Base-by-base conservation (phyloP, 805 yeast species). In the Spathaspora arborariae region DNA sequence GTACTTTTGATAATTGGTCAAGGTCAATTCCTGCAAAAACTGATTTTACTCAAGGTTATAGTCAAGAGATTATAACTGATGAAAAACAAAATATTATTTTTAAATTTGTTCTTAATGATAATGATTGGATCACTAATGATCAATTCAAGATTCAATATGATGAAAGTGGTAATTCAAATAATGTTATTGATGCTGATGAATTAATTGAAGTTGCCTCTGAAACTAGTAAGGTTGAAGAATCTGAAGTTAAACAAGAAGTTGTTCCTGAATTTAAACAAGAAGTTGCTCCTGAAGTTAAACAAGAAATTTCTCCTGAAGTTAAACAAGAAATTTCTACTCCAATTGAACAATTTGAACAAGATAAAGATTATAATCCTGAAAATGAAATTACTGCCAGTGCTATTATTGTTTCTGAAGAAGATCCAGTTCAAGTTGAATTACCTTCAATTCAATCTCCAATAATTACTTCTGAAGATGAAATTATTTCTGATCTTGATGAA, bases 1-100 rank as follows among this genome's bases (percentile, higher is more conserved):
- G 77, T 5, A 62, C 56, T 51, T 72, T 72, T 52, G 75, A 71
- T 50, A 53, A 64, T 46, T 72, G 77, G 77, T 47, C 64, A 10
- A 55, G 57, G 45, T 46, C 57, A 15, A 56, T 56, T n/a, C 56
- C 59, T 4, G 21, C 34, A 27, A 42, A 45, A 41, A 37, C 42
- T 10, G 34, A 22, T 20, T 40, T 40, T 5, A 13, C 13, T n/a
- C 11, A 40, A 6, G 36, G 50, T 4, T 57, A 48, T 20, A 42
- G 20, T 5, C 63, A 62, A 11, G 41, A 40, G 20, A 48, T 71
- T 22, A 51, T 50, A 27, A 48, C 67, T 5, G 44, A 51, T 11
- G 45, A 50, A 13, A 57, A 53, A 27, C 55, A 62, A 36, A 59
- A 63, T 41, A 41, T 70, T 34, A 58, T 62, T 20, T 72, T 72